Base-by-base conservation (phyloP, 805 yeast genomes). In the Lipomyces spencermartinsiae region DNA sequence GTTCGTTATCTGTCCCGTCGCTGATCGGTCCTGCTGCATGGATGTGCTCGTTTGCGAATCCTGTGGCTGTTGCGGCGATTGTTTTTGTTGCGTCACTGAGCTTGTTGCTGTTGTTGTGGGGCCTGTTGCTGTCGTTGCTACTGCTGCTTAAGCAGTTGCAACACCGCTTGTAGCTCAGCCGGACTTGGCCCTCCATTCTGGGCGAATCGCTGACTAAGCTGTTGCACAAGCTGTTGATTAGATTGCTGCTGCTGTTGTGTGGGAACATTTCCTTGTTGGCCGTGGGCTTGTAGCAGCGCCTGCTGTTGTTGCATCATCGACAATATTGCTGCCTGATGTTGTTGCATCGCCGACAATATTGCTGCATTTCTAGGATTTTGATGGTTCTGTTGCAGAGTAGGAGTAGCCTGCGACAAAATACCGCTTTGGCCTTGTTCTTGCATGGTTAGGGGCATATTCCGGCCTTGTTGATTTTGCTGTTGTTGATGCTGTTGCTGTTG, bases 91-190 rank as follows among this genome's bases (percentile, higher is more conserved):
- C 43, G 60, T 49, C 22, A 19, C n/a, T 43, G 49, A 14, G 1
- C 49, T 25, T 19, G 60, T 31, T 33, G 58, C 53, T 63, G 70
- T 35, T 39, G 58, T 29, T 34, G 67, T 35, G 61, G 69, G 10
- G 59, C 70, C 49, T 68, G 71, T 39, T 62, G 62, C 16, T 56
- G 61, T 49, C 64, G 70, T 12, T 60, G 61, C 33, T 67, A 71
- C 14, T 61, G 68, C 43, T 51, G 58, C 55, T 49, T 53, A 4
- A 69, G 29, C 16, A 60, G 37, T 14, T 59, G 64, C 16, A 67
- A 54, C 59, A 67, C 61, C n/a, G 60, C 59, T 33, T 69, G 69
- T 53, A 69, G 39, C 37, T 67, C 70, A 10, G 67, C 63, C 22
- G 64, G 71, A 57, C 19, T 22, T 29, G 33, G 56, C 7, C 62